These are phyloP conservation scores for Talaromyces thailandensis DNA, from an alignment of 495 filamentous ascomycete species.

Conservation along the genomic window DNA sequence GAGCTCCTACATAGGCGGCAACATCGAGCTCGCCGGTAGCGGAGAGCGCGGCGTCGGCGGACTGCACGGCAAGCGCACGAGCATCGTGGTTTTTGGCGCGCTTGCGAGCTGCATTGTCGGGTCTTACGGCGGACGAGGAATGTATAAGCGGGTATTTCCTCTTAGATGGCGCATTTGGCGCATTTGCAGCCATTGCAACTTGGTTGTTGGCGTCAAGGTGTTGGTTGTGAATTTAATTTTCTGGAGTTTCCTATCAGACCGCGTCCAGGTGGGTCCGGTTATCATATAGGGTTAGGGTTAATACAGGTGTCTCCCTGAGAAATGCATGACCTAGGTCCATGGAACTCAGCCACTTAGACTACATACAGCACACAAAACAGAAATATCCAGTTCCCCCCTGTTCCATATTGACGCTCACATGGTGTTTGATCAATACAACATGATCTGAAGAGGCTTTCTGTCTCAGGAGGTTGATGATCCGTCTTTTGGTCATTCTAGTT, in stretches of 20 bases:
- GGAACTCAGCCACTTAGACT: too few relatives aligned
- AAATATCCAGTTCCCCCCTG: too few relatives aligned
- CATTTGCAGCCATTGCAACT: conserved; percentile 23
- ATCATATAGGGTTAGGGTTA: too few relatives aligned
- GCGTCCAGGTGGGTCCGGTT: not conserved
- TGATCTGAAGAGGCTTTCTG: too few relatives aligned
- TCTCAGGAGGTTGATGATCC: not conserved
- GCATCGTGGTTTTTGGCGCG: conserved; percentile 61
- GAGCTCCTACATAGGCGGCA: conserved; percentile 68
- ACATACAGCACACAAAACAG: too few relatives aligned
- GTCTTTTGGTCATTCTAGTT: not conserved
- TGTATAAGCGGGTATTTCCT: conserved; percentile 18
- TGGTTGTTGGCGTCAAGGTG: not conserved
- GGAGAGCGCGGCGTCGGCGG: conserved; percentile 57
- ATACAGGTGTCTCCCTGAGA: too few relatives aligned
- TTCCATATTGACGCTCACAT: too few relatives aligned
- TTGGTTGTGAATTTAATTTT: not conserved
- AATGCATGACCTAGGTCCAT: too few relatives aligned
- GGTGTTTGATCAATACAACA: too few relatives aligned
- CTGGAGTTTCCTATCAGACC: not conserved
- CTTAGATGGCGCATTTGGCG: conserved; percentile 21
- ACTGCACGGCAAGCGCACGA: conserved; percentile 64
- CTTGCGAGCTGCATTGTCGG: conserved; percentile 34
- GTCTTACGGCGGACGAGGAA: conserved; percentile 9
- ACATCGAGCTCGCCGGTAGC: conserved; percentile 72